A percentile compares a stretch with the other conserved stretches of the same genome.
phyloP scores from a whole-genome alignment of 192 early-diverging fungal genomes.

The Coemansia sp. region DNA sequence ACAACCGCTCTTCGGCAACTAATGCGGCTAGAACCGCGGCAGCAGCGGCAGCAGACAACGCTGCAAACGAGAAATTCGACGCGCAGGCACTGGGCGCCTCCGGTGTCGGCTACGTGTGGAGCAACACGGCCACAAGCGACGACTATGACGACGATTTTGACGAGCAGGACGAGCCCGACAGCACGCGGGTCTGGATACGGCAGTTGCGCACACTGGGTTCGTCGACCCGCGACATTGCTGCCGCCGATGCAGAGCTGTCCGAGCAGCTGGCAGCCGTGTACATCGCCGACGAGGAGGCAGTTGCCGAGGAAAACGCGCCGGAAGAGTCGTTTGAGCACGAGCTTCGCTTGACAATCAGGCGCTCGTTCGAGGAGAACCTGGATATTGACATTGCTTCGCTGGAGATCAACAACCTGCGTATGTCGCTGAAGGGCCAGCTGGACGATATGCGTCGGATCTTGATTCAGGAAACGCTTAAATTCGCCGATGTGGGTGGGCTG shows the following conservation, averaged over 20 bases:
- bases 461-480: slow-evolving; percentile 67
- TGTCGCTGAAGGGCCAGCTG: slow-evolving; percentile 81
- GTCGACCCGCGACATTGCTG: slow-evolving; percentile 14
- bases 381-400: slow-evolving; percentile 70
- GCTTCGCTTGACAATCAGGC: slow-evolving; percentile 72
- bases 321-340: slow-evolving; percentile 71
- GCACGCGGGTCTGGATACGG: slow-evolving; percentile 3
- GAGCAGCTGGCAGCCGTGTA: slow-evolving; percentile 18
- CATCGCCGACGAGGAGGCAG: slow-evolving; percentile 45
- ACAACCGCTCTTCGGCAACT: neutral
- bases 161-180: slow-evolving; percentile 24
- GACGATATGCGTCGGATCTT: slow-evolving; percentile 74
- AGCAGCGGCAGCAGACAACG: neutral
- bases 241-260: slow-evolving; percentile 22
- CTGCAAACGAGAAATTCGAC: slow-evolving; percentile 29
- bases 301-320: slow-evolving; percentile 35
- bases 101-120: slow-evolving; percentile 65
- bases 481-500: slow-evolving; percentile 59
- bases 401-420: slow-evolving; percentile 85
- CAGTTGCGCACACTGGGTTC: slow-evolving; percentile 40
- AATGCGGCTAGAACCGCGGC: neutral
- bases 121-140: slow-evolving; percentile 47
- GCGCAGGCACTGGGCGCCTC: slow-evolving; percentile 55
- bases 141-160: slow-evolving; percentile 59
- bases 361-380: slow-evolving; percentile 79